Evolutionary conservation across 2,329 filamentous ascomycete species (phyloP).

Genomic region (Pseudogymnoascus sp.): DNA sequence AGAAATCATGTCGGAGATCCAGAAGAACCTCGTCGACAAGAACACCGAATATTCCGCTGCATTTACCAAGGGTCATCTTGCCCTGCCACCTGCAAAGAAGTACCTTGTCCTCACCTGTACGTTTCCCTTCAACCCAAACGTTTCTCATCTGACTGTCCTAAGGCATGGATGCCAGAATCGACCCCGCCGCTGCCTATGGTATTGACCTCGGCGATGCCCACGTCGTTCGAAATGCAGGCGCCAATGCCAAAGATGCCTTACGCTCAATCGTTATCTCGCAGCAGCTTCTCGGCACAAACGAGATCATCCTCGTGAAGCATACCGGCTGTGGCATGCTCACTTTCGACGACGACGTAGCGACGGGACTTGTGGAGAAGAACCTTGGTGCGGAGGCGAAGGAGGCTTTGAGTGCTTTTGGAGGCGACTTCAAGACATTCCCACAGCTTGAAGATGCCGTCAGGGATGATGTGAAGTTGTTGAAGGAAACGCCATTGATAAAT

Average conservation of each 20-base stretch:
- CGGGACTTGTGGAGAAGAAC: slow-evolving; percentile 50
- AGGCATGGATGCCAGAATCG: slow-evolving; percentile 75
- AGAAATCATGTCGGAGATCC: slow-evolving; percentile 27
- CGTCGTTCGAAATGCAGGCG: slow-evolving; percentile 69
- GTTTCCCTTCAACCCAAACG: neutral
- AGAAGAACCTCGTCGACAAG: slow-evolving; percentile 48
- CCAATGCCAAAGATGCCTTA: slow-evolving; percentile 59
- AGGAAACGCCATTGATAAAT: slow-evolving; percentile 51
- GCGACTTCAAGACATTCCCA: slow-evolving; percentile 39
- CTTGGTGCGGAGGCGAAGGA: slow-evolving; percentile 38
- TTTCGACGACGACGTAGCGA: slow-evolving; percentile 54
- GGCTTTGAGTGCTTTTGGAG: slow-evolving; percentile 14
- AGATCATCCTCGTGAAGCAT: slow-evolving; percentile 49
- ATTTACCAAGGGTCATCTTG: slow-evolving; percentile 61
- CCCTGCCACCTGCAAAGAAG: slow-evolving; percentile 63
- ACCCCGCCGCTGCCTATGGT: slow-evolving; percentile 62
- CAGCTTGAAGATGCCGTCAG: slow-evolving; percentile 58
- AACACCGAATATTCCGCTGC: slow-evolving; percentile 51
- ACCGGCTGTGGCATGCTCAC: slow-evolving; percentile 69
- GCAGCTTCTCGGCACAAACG: slow-evolving; percentile 68
- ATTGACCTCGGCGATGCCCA: slow-evolving; percentile 71
- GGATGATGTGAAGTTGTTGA: slow-evolving; percentile 60
- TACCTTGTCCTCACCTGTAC: slow-evolving; percentile 45
- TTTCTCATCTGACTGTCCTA: slow-evolving; percentile 43
- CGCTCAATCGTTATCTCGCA: slow-evolving; percentile 72